Percentiles rank a stretch among this genome's conserved stretches.
Evolutionary conservation across 345 rosid genomes (phyloP).

Genomic region (Rhizophora mangle): DNA sequence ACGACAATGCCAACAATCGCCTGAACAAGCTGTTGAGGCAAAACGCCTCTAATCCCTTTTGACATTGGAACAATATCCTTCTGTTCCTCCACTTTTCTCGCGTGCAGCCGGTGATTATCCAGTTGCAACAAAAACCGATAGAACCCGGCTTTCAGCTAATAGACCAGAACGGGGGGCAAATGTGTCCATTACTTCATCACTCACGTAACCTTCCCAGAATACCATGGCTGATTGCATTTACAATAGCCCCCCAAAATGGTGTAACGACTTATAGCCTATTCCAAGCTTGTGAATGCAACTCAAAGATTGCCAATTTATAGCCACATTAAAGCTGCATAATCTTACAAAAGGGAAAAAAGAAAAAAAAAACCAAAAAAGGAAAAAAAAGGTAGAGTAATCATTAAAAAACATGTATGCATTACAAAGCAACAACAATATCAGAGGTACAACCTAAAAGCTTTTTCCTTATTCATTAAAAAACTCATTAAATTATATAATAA

Average conservation of each 20-base stretch:
- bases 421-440: neutral
- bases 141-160: slow-evolving; percentile 63
- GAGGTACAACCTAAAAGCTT: too few species aligned
- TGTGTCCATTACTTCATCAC: slow-evolving; percentile 70
- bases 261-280: too few species aligned
- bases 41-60: slow-evolving; percentile 51
- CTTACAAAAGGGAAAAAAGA: too few species aligned
- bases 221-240: slow-evolving; percentile 38
- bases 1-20: slow-evolving; percentile 53
- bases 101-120: slow-evolving; percentile 52
- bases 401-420: neutral
- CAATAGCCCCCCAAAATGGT: neutral
- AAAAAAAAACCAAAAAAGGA: too few species aligned
- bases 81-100: slow-evolving; percentile 57
- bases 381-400: neutral
- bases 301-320: too few species aligned
- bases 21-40: slow-evolving; percentile 68
- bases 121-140: slow-evolving; percentile 54
- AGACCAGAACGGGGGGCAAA: slow-evolving; percentile 64
- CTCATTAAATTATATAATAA: too few species aligned
- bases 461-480: too few species aligned
- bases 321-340: neutral
- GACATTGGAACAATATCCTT: slow-evolving; percentile 49
- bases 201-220: slow-evolving; percentile 68
- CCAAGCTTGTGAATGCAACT: too few species aligned